Base-by-base conservation (phyloP, 306 rosid genomes). In the Rosa rugosa region DNA sequence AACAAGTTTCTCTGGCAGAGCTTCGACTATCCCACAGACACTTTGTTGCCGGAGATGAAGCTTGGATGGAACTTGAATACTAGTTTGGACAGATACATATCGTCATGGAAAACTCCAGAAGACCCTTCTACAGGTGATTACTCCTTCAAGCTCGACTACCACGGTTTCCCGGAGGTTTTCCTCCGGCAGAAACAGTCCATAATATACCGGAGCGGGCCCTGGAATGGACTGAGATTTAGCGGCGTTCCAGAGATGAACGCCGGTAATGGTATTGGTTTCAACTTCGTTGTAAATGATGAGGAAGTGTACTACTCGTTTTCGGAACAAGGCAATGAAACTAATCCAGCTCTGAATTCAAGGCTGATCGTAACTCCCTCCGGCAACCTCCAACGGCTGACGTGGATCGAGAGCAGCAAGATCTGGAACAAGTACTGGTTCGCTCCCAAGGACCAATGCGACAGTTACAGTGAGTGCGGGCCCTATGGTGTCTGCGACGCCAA, bases 171-270 rank as follows among this genome's bases (percentile, higher is more conserved):
- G 44, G 94, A 91, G 50, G 4, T 87, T 76, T 93, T 80, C 81
- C 73, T 91, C 34, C 0, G 72, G 38, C 8, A 71, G 4, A 77
- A 80, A 20, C 40, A 75, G 9, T 10, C 0, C 0, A 54, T 1
- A 23, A 5, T 0, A 0, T 88, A 85, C 40, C 80, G 97, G 63
- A 91, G 94, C 62, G 98, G 98, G 10, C 92, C 94, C 4, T 93
- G 98, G 98, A 93, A 93, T 40, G 97, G 98, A 2, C 42, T 67
- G 11, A 79, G 94, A 44, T 91, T 91, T 77, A 88, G 94, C 4
- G 97, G 98, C 8, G 90, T 91, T 3, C 96, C 96, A 0, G 94
- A 89, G 71, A 93, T 93, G 96, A 22, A 0, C 10, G 75, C 27
- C 64, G 69, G 1, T 47, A 41, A 83, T 44, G 34, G 77, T 54